Conservation (phyloP, 2,329 filamentous ascomycete species). For the Fusarium metavorans region DNA sequence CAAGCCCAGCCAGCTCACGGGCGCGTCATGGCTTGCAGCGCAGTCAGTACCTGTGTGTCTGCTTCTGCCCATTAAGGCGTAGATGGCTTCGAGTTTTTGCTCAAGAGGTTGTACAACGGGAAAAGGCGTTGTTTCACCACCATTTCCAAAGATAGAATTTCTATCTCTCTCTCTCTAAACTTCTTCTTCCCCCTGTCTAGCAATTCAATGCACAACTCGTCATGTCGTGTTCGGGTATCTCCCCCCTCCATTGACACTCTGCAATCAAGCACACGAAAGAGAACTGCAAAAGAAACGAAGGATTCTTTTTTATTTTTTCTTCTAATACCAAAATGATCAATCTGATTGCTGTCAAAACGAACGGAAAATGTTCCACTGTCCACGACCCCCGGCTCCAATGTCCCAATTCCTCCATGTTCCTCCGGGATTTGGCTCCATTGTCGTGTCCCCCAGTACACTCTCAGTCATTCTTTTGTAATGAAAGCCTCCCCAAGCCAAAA, state of each 20-base stretch:
- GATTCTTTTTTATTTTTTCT: neutral
- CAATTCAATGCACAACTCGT: neutral
- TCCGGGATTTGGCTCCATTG: slow-evolving; percentile 23
- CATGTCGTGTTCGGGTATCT: slow-evolving; percentile 17
- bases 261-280: slow-evolving; percentile 1
- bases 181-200: slow-evolving; percentile 18
- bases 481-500: slow-evolving; percentile 2
- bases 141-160: slow-evolving; percentile 30
- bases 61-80: slow-evolving; percentile 1
- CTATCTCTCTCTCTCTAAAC: neutral
- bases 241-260: neutral
- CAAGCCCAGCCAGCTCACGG: slow-evolving; percentile 13
- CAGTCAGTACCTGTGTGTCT: slow-evolving; percentile 1
- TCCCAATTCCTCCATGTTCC: slow-evolving; percentile 10
- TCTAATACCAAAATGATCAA: neutral
- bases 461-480: slow-evolving; percentile 10
- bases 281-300: neutral
- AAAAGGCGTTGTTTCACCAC: slow-evolving; percentile 28
- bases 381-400: slow-evolving; percentile 13
- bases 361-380: neutral
- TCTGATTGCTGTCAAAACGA: neutral
- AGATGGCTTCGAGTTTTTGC: neutral
- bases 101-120: neutral
- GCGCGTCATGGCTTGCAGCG: slow-evolving; percentile 10
- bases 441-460: slow-evolving; percentile 14